Evolutionary conservation across 140 eudicot genomes (phyloP).

Genomic region (Cichorium intybus): DNA sequence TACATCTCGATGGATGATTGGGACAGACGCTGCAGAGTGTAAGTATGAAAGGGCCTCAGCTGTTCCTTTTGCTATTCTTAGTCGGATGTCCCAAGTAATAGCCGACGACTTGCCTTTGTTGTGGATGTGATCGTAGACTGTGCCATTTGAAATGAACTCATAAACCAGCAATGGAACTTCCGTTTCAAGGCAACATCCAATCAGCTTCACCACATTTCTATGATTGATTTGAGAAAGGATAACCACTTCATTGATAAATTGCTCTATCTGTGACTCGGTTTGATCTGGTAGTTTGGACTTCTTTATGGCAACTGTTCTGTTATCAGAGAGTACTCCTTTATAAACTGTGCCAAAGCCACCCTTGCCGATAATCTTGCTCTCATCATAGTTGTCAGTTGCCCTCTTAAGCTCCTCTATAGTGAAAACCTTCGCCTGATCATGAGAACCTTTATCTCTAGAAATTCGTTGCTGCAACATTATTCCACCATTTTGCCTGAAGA

Average conservation of each 20-base stretch:
- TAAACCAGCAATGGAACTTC: constrained; percentile 12
- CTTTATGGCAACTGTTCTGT: too few relatives aligned
- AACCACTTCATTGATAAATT: background rate
- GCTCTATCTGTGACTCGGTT: background rate
- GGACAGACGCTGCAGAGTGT: constrained; percentile 14
- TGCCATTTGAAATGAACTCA: constrained; percentile 20
- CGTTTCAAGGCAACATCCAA: constrained; percentile 11
- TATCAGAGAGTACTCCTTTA: too few relatives aligned
- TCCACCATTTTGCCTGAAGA: constrained; percentile 28
- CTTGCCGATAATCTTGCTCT: too few relatives aligned
- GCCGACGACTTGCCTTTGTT: background rate
- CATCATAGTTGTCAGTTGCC: too few relatives aligned
- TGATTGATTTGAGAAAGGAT: constrained; percentile 5
- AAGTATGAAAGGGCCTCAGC: constrained; percentile 25
- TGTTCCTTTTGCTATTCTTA: constrained; percentile 6
- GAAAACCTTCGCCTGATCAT: constrained; percentile 10
- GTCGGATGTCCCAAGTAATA: background rate
- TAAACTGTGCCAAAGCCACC: too few relatives aligned
- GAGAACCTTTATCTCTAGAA: constrained; percentile 3
- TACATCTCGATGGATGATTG: constrained; percentile 21
- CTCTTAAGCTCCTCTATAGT: background rate
- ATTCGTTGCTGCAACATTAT: constrained; percentile 15
- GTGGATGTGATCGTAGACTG: background rate
- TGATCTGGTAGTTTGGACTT: too few relatives aligned
- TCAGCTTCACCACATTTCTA: background rate